A percentile compares a stretch with the other conserved stretches of the same genome.
Conservation (phyloP, 306 rosid genomes). For the Acacia melanoxylon region DNA sequence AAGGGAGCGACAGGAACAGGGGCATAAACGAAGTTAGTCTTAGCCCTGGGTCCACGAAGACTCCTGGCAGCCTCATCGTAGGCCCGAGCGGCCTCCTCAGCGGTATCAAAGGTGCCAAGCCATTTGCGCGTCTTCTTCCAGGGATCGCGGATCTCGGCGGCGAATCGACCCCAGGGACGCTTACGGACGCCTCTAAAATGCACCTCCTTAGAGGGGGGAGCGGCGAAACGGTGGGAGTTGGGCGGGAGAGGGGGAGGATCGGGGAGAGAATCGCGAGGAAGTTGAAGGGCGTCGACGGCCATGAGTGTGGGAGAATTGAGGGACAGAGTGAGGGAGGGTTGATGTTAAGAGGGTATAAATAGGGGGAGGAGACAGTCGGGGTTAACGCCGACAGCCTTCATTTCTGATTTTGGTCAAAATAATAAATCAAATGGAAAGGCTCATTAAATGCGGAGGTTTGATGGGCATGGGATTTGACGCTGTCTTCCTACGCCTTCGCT, state of each 20-base stretch:
- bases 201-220: constrained; percentile 17
- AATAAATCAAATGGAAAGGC: too few relatives aligned
- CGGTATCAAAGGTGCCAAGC: constrained; percentile 77
- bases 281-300: constrained; percentile 41
- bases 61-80: constrained; percentile 61
- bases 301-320: constrained; percentile 17
- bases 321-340: not conserved
- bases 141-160: constrained; percentile 77
- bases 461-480: too few relatives aligned
- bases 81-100: constrained; percentile 72
- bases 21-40: constrained; percentile 58
- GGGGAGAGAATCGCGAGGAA: constrained; percentile 19
- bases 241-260: constrained; percentile 12
- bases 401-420: not conserved
- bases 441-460: too few relatives aligned
- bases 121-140: constrained; percentile 68
- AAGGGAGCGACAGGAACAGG: not conserved
- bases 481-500: too few relatives aligned
- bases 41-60: constrained; percentile 67
- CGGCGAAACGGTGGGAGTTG: not conserved
- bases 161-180: constrained; percentile 74
- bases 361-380: constrained; percentile 58
- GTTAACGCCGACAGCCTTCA: constrained; percentile 54
- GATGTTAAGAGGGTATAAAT: constrained; percentile 23
- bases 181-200: constrained; percentile 66